Evolutionary conservation across 1,139 yeast species (phyloP), one percentile per base, ranked within the genome.

Genomic region (Sporopachydermia cereana): DNA sequence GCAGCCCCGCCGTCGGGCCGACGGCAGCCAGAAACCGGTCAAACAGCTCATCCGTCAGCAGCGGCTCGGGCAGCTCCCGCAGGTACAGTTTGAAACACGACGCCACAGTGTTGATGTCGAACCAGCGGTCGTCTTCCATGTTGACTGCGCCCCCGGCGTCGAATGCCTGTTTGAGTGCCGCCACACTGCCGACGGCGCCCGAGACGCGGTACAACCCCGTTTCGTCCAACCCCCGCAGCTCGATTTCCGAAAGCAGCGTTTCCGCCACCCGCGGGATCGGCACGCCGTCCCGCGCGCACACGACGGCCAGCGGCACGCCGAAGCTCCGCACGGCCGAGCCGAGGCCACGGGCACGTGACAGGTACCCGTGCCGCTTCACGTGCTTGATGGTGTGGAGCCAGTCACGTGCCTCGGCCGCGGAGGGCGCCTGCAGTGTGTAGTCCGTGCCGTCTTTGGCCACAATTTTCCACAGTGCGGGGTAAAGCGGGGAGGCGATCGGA

Each of bases 141-240:
- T 77, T 70, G 50, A 85, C 79, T 7, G 72, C 74, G 17, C 85
- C 85, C 24, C 76, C 74, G 49, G 72, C 74, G 61, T 91, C 96
- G 58, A 91, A 84, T 36, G 79, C 79, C 9, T 70, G 67, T 58
- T 81, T 85, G 50, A 88, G 69, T 23, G 77, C 72, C 49, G 74
- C 77, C 50, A 91, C 78, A 46, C 86, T 85, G 43, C 85, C 84
- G 42, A 86, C 67, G 0, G 96, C 85, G 0, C 96, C 93, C 49
- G 95, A 85, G 50, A 89, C 84, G 60, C 98, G 78, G 61, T 91
- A 91, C 20, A 91, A 69, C 21, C 98, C 98, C 49, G 86, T 85
- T 58, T 89, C 97, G 51, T 84, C 85, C 31, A 91, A 61, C 0
- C 97, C 96, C 46, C 89, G 77, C 24, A 69, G 63, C 58, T 91